Percentiles rank a stretch among this genome's conserved stretches.
phyloP scores from a whole-genome alignment of 768 basidiomycete species.

The Boletus sp. region DNA sequence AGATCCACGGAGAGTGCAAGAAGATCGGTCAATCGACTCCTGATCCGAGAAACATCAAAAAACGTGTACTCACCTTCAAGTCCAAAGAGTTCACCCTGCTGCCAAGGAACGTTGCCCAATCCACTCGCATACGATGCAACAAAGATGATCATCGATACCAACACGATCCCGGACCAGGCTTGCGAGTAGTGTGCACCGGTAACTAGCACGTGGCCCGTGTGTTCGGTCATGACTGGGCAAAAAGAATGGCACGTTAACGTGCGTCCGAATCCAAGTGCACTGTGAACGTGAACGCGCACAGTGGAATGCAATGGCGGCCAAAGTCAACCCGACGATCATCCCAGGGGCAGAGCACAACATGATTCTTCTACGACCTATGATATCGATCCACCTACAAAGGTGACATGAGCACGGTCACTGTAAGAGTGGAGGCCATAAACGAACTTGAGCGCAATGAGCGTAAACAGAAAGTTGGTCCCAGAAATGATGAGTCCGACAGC shows the following conservation, averaged over 20 bases:
- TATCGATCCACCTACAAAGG: slow-evolving; percentile 49
- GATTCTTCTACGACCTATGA: slow-evolving; percentile 65
- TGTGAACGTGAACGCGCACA: slow-evolving; percentile 22
- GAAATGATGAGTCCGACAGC: slow-evolving; percentile 79
- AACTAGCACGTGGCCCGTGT: slow-evolving; percentile 60
- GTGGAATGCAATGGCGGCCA: slow-evolving; percentile 66
- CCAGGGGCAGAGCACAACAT: slow-evolving; percentile 72
- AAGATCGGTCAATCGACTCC: not conserved
- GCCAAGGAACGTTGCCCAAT: slow-evolving; percentile 82
- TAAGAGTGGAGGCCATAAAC: not conserved
- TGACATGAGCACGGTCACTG: not conserved
- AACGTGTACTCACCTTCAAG: slow-evolving; percentile 53
- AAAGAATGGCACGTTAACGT: not conserved
- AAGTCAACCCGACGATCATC: slow-evolving; percentile 63
- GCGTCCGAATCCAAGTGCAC: not conserved
- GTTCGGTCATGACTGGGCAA: slow-evolving; percentile 51
- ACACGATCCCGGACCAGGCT: slow-evolving; percentile 64
- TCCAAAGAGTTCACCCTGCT: slow-evolving; percentile 80
- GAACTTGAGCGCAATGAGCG: slow-evolving; percentile 68
- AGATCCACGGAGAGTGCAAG: not conserved
- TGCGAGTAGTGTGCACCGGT: slow-evolving; percentile 57
- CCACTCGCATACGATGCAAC: slow-evolving; percentile 81
- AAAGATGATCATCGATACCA: slow-evolving; percentile 82
- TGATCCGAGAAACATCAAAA: not conserved
- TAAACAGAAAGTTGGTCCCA: slow-evolving; percentile 77